These are phyloP conservation scores for Neonectria faginata DNA, from an alignment of 2,329 filamentous ascomycete genomes.

Conservation along the genomic window DNA sequence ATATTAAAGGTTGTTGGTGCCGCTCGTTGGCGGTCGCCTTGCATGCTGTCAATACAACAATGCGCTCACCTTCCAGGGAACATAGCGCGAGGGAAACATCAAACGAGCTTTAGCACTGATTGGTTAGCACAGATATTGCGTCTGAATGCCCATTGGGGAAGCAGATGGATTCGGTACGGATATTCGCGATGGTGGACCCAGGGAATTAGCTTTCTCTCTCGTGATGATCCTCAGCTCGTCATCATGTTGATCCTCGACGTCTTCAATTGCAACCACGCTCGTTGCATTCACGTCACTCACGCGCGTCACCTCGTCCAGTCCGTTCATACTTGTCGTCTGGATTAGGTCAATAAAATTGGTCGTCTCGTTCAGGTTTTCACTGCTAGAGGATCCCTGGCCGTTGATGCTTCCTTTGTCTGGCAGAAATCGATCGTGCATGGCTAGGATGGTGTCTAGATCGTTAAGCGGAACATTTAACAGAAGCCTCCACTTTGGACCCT, in stretches of 20 bases:
- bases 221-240: background rate
- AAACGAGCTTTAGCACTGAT: too few relatives aligned
- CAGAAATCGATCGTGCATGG: background rate
- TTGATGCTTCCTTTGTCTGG: background rate
- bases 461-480: conserved; percentile 3
- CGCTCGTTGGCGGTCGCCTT: background rate
- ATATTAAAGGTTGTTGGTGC: background rate
- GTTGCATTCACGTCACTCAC: background rate
- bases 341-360: too few relatives aligned
- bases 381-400: background rate
- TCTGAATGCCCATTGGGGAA: background rate
- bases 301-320: too few relatives aligned
- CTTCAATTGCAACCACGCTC: background rate
- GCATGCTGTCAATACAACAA: background rate
- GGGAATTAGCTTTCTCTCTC: background rate
- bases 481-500: conserved; percentile 1
- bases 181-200: background rate
- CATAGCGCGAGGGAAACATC: background rate
- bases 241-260: background rate
- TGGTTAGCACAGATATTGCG: conserved; percentile 6
- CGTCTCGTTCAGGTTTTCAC: background rate
- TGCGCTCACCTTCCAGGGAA: too few relatives aligned
- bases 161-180: background rate
- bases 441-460: background rate
- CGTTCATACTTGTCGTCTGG: too few relatives aligned